Evolutionary conservation across 148 eudicot genomes (phyloP), one percentile per base, ranked within the genome.

Genomic region (Chenopodium berlandieri): DNA sequence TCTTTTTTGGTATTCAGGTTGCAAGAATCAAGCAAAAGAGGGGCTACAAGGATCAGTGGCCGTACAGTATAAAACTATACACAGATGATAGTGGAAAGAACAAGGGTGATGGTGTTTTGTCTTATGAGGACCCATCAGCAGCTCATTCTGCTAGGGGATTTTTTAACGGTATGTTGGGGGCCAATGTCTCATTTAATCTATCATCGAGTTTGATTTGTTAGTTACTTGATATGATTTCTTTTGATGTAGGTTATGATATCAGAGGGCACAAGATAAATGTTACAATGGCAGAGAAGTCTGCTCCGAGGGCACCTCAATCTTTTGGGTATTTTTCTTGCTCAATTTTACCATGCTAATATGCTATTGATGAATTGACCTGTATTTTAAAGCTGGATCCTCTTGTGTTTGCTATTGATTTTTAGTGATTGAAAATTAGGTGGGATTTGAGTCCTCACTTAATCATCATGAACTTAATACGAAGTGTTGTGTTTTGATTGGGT

Each of bases 1-100:
- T 32, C 27, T 8, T 4, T 5, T 65, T 73, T 47, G 47, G 47
- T 78, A 20, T 75, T 50, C 81, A 94, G 99, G 98, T 96, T 86
- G 98, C 91, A 74, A 91, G 93, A 82, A 88, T 96, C 81, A 96
- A 96, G 91, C 99, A 94, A 82, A 92, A 92, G 91, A 84, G 97
- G 69, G 99, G 99, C 40, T 94, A 85, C 79, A 94, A 96, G 88
- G 99, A 96, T 86, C 98, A 94, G 82, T 96, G 99, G 99, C 99
- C 99, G 3, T 96, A 90, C 89, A 94, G 89, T 83, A 94, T 96
- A 81, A 94, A 93, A 79, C 47, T 95, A 50, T 95, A 94, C 91
- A 87, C 94, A 11, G 99, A 95, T 86, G 99, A 96, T n/a, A 85
- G 80, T 47, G 98, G 99, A 77, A 96, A 92, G 46, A 90, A 88